Evolutionary conservation across 1,284 basidiomycete genomes (phyloP).

Genomic region (Leccinum laetum): DNA sequence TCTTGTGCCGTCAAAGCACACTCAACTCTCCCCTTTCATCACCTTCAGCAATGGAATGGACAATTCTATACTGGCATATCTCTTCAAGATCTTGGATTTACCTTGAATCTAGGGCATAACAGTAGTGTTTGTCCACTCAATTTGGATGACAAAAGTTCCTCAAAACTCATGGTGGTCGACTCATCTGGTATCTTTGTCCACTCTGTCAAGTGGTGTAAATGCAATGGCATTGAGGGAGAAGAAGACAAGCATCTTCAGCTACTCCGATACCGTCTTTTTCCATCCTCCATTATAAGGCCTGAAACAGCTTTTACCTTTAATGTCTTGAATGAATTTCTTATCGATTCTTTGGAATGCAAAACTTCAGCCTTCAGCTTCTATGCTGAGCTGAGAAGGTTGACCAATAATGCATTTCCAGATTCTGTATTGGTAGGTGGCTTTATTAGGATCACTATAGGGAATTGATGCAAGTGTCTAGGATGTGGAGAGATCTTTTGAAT

Average conservation of each 20-base stretch:
- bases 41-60: slow-evolving; percentile 8
- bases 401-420: slow-evolving; percentile 24
- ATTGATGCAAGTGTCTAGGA: neutral
- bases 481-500: slow-evolving; percentile 14
- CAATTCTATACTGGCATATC: slow-evolving; percentile 5
- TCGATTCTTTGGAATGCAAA: slow-evolving; percentile 28
- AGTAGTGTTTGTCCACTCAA: slow-evolving; percentile 6
- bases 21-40: slow-evolving; percentile 4
- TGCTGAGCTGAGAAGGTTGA: slow-evolving; percentile 21
- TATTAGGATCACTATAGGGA: neutral
- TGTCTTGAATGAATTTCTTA: slow-evolving; percentile 28
- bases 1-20: slow-evolving; percentile 1
- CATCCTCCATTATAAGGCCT: slow-evolving; percentile 21
- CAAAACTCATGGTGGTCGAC: slow-evolving; percentile 7
- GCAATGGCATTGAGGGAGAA: neutral
- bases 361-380: slow-evolving; percentile 31
- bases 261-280: slow-evolving; percentile 20
- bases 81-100: neutral
- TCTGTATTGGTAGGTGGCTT: slow-evolving; percentile 17
- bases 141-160: neutral
- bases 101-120: slow-evolving; percentile 5
- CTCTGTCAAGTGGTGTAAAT: slow-evolving; percentile 9
- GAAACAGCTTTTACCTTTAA: slow-evolving; percentile 32
- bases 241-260: slow-evolving; percentile 15
- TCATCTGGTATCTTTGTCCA: slow-evolving; percentile 11